Evolutionary conservation across 129 eudicot species (phyloP).

Genomic region (Centaurea solstitialis): DNA sequence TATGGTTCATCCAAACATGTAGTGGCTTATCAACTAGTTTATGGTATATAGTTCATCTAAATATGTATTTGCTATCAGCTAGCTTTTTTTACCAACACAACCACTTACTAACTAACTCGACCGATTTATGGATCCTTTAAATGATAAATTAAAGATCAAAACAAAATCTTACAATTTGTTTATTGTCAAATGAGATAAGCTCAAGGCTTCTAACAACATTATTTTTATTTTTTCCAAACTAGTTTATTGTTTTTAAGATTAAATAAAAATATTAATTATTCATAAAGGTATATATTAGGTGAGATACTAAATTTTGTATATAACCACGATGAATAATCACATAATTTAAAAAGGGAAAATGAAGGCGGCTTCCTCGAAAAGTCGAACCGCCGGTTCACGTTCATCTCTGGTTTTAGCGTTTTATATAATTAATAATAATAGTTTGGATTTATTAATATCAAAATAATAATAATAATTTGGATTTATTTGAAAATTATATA

Average conservation of each 20-base stretch:
- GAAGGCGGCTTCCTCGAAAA: neutral
- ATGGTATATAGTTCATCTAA: too few species aligned
- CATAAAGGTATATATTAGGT: neutral
- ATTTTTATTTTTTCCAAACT: neutral
- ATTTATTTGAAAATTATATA: neutral
- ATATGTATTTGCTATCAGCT: too few species aligned
- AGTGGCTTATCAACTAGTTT: too few species aligned
- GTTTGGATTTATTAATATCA: neutral
- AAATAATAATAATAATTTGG: neutral
- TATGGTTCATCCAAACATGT: too few species aligned
- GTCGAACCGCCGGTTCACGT: neutral
- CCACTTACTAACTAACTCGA: too few species aligned
- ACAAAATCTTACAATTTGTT: too few species aligned
- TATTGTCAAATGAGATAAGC: neutral
- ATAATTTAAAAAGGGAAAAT: neutral
- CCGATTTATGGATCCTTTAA: too few species aligned
- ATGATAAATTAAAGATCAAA: too few species aligned
- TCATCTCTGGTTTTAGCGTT: slow-evolving; percentile 7
- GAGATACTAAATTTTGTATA: neutral
- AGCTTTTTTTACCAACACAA: too few species aligned
- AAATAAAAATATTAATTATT: neutral
- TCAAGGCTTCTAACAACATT: neutral
- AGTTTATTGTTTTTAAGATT: too few species aligned
- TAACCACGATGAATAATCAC: neutral
- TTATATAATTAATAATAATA: neutral